Conservation (phyloP, 371 early-diverging fungal species). For the Mucor mucedo region DNA sequence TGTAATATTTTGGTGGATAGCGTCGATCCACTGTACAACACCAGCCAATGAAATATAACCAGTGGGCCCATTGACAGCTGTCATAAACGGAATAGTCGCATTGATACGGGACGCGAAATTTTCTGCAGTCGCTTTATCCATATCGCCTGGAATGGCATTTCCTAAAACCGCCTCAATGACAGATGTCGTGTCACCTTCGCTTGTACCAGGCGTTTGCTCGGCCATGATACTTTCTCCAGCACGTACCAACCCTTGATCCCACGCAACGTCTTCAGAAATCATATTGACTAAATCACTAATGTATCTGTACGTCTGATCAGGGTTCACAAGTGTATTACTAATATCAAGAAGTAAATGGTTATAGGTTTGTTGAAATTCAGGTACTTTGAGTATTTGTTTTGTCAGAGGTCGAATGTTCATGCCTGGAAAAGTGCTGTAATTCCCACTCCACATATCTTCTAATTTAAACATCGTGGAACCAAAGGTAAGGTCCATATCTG, state of each 20-base stretch:
- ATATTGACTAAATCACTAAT: constrained; percentile 26
- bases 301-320: constrained; percentile 5
- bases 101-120: constrained; percentile 7
- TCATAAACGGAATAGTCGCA: constrained; percentile 5
- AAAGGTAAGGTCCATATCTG: constrained; percentile 25
- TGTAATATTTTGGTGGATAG: constrained; percentile 3
- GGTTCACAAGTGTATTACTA: constrained; percentile 25
- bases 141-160: not conserved
- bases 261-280: constrained; percentile 29
- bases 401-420: constrained; percentile 19
- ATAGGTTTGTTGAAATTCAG: constrained; percentile 23
- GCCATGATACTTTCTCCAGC: not conserved
- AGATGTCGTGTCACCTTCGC: not conserved
- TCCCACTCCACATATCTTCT: constrained; percentile 20
- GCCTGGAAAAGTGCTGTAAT: constrained; percentile 20
- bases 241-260: constrained; percentile 28
- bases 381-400: constrained; percentile 18
- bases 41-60: constrained; percentile 21
- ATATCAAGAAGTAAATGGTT: constrained; percentile 15
- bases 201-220: not conserved
- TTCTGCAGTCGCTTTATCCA: not conserved
- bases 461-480: constrained; percentile 13
- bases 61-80: constrained; percentile 26
- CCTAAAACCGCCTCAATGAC: not conserved
- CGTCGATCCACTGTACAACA: constrained; percentile 20